Evolutionary conservation across 2,329 filamentous ascomycete genomes (phyloP).

Genomic region (Pseudocercospora cruenta): DNA sequence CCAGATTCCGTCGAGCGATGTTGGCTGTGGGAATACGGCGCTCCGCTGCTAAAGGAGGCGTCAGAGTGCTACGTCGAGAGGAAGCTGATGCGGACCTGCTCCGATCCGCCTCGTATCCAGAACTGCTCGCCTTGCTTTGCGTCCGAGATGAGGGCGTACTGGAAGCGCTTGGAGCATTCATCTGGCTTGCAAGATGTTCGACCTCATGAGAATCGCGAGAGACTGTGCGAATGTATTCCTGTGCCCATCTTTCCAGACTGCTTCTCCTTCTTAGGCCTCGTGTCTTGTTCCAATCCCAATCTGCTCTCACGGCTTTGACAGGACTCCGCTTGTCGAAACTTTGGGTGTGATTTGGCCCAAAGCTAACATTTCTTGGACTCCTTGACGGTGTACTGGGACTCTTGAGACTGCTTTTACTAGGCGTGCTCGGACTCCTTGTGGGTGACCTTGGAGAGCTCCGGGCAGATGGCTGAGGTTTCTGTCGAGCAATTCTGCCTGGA

Average conservation of each 20-base stretch:
- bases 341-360: background rate
- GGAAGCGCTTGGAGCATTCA: background rate
- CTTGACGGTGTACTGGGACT: constrained; percentile 1
- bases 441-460: background rate
- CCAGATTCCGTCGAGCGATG: background rate
- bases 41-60: background rate
- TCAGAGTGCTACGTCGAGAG: background rate
- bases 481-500: background rate
- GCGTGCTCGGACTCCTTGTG: constrained; percentile 1
- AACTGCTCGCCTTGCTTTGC: background rate
- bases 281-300: background rate
- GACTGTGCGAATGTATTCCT: background rate
- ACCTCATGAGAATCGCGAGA: background rate
- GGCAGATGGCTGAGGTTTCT: background rate
- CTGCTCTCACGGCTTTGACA: constrained; percentile 2
- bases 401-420: constrained; percentile 7
- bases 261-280: background rate
- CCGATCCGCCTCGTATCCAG: background rate
- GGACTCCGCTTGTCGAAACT: constrained; percentile 5
- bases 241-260: constrained; percentile 1
- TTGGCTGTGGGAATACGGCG: background rate
- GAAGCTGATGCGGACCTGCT: background rate
- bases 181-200: background rate
- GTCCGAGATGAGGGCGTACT: background rate
- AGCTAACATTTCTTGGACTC: constrained; percentile 3